Conservation (phyloP, 192 early-diverging fungal species). For the Coemansia aciculifera region DNA sequence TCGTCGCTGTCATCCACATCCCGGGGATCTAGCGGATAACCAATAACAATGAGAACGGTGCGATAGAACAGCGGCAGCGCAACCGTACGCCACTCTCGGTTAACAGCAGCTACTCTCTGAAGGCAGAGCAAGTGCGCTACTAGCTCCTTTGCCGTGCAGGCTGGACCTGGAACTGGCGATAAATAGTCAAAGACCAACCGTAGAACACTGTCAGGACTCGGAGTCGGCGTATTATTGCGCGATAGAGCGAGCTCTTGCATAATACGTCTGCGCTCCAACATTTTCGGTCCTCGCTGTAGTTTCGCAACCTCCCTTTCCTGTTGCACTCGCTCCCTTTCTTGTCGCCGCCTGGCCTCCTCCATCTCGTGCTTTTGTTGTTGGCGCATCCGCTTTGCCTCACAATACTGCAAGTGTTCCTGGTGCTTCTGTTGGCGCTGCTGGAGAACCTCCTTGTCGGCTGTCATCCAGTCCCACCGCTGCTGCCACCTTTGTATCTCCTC, state of each 20-base stretch:
- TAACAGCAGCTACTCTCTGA: conserved; percentile 3
- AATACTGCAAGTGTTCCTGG: not conserved
- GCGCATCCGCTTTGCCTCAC: not conserved
- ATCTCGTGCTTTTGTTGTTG: not conserved
- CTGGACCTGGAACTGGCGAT: not conserved
- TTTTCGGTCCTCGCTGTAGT: not conserved
- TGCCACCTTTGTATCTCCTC: not conserved
- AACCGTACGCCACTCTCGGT: conserved; percentile 10
- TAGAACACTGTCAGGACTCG: not conserved
- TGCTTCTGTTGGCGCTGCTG: not conserved
- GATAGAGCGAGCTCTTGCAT: not conserved
- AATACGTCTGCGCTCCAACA: not conserved
- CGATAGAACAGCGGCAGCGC: conserved; percentile 8
- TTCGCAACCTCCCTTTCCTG: not conserved
- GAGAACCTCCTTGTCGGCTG: not conserved
- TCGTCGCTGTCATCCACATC: not conserved
- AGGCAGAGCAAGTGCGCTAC: not conserved
- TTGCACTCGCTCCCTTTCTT: not conserved
- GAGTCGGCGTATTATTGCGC: not conserved
- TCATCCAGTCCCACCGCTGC: not conserved
- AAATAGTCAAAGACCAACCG: not conserved
- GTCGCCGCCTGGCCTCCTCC: too few species aligned
- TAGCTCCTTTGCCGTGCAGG: not conserved
- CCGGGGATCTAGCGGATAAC: not conserved
- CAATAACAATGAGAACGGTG: not conserved